These are phyloP conservation scores for carrot (Daucus carota) DNA, from an alignment of 129 eudicot genomes.

Conservation along the genomic window DNA sequence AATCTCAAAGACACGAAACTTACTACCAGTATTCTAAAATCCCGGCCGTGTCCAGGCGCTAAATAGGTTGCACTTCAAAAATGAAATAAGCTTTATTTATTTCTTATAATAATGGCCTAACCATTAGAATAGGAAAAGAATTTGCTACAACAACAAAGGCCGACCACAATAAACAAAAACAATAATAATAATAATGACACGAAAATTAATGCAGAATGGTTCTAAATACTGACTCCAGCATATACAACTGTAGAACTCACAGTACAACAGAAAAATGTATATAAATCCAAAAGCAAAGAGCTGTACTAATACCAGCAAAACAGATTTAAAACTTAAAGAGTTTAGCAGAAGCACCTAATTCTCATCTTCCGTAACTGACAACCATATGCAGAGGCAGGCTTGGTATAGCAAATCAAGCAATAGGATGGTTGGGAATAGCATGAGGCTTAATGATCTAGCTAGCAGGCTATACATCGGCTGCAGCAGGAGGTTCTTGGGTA, in stretches of 20 bases:
- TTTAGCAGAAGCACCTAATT: conserved; percentile 4
- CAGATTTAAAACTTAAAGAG: neutral
- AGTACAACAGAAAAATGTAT: neutral
- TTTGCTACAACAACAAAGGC: conserved; percentile 3
- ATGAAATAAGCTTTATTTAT: neutral
- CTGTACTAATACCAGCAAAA: neutral
- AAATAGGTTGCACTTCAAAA: neutral
- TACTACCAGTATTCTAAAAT: neutral
- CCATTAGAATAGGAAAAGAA: neutral
- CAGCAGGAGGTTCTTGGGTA: conserved; percentile 33
- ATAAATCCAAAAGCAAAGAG: neutral
- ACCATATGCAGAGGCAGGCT: neutral
- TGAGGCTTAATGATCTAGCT: conserved; percentile 14
- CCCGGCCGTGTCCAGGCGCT: no score
- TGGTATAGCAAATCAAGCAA: neutral
- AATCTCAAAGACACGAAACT: neutral
- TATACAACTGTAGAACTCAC: neutral
- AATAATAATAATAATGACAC: neutral
- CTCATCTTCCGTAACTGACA: neutral
- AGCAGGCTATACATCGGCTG: conserved; percentile 39
- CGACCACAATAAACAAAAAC: neutral
- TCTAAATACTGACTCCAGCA: conserved; percentile 2
- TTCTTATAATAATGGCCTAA: neutral
- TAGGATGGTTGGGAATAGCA: neutral
- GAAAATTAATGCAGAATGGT: neutral